These are phyloP conservation scores for Penicillium sclerotiorum DNA, from an alignment of 2,329 filamentous ascomycete species.

Conservation along the genomic window DNA sequence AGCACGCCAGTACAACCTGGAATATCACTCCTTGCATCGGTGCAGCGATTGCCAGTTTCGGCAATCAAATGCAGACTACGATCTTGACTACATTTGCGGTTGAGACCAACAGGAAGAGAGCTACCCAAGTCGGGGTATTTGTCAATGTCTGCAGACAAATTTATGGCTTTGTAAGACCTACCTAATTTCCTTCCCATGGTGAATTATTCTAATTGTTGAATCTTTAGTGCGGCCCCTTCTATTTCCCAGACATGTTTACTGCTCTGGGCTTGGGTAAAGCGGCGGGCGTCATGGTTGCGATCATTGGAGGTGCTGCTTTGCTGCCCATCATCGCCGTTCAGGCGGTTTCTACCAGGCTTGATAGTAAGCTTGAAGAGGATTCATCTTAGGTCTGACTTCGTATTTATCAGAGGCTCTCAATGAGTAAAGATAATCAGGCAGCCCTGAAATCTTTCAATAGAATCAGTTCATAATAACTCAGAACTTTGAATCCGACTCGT, in stretches of 20 bases:
- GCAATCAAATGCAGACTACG: slow-evolving; percentile 64
- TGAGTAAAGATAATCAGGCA: too few species aligned
- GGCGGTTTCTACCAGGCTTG: slow-evolving; percentile 12
- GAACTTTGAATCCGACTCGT: too few species aligned
- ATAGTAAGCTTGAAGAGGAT: neutral
- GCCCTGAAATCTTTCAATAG: too few species aligned
- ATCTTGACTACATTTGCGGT: slow-evolving; percentile 63
- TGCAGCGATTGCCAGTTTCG: slow-evolving; percentile 54
- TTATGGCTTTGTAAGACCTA: slow-evolving; percentile 58
- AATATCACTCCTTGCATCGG: slow-evolving; percentile 61
- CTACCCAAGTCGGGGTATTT: slow-evolving; percentile 60
- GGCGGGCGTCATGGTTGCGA: slow-evolving; percentile 39
- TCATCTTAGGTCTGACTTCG: too few species aligned
- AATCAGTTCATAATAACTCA: too few species aligned
- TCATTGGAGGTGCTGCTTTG: slow-evolving; percentile 39
- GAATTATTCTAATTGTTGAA: neutral
- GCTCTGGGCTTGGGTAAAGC: slow-evolving; percentile 36
- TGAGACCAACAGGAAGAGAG: slow-evolving; percentile 58
- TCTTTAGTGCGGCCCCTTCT: slow-evolving; percentile 30
- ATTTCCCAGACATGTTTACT: slow-evolving; percentile 45
- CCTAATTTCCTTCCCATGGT: slow-evolving; percentile 14
- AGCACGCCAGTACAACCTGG: slow-evolving; percentile 52
- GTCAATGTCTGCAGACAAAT: slow-evolving; percentile 59
- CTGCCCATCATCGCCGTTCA: slow-evolving; percentile 37
- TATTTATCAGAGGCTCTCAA: too few species aligned